phyloP scores from a whole-genome alignment of 2,329 filamentous ascomycete species.

The Aspergillus ustus region DNA sequence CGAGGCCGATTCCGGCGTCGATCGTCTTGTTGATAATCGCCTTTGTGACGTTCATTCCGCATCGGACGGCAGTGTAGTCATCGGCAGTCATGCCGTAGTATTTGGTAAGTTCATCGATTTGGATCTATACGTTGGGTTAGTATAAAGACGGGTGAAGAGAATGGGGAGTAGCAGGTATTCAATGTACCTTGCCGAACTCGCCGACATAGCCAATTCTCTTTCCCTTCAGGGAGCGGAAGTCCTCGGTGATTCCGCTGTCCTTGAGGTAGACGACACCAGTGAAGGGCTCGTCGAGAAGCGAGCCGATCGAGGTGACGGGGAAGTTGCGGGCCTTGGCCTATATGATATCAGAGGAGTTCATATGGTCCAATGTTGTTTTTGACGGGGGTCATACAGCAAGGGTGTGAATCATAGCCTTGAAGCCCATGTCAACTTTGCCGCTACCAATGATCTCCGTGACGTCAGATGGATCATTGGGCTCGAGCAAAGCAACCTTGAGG shows the following conservation, averaged over 20 bases:
- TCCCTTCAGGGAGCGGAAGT: slow-evolving; percentile 75
- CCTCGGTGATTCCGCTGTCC: slow-evolving; percentile 71
- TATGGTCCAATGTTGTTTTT: too few relatives aligned
- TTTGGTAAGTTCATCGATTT: slow-evolving; percentile 79
- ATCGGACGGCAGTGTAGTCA: slow-evolving; percentile 77
- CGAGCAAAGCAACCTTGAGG: slow-evolving; percentile 76
- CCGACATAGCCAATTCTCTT: slow-evolving; percentile 80
- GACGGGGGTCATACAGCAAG: slow-evolving; percentile 60
- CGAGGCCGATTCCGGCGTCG: slow-evolving; percentile 75
- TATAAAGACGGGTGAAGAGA: background rate
- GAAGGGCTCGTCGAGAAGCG: slow-evolving; percentile 78
- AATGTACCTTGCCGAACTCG: slow-evolving; percentile 70
- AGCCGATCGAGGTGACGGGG: slow-evolving; percentile 73
- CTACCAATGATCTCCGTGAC: slow-evolving; percentile 81
- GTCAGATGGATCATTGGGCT: slow-evolving; percentile 80
- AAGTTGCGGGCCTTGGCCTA: slow-evolving; percentile 77
- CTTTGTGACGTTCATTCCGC: slow-evolving; percentile 80
- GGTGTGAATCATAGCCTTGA: slow-evolving; percentile 85
- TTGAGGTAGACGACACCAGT: slow-evolving; percentile 79
- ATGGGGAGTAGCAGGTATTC: background rate
- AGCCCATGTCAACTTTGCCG: slow-evolving; percentile 76
- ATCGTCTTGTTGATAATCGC: slow-evolving; percentile 75
- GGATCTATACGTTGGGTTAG: slow-evolving; percentile 58
- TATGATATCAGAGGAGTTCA: too few relatives aligned
- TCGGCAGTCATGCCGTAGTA: slow-evolving; percentile 75